phyloP scores from a whole-genome alignment of 257 asterid species.

The Cruciata laevipes region DNA sequence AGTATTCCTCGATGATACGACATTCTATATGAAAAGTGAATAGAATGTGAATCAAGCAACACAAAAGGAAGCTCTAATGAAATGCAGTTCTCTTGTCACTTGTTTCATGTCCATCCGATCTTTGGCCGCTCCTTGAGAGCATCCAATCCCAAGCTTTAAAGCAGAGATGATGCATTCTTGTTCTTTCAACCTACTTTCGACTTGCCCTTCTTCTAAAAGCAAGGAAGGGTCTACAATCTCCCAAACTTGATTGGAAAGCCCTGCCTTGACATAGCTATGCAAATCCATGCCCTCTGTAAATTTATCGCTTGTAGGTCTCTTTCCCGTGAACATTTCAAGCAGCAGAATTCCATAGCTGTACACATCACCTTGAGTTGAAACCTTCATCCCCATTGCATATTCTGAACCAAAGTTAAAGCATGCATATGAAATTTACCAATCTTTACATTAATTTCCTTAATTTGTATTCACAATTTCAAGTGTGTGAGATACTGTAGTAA shows the following conservation, averaged over 20 bases:
- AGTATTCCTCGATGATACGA: too few species aligned
- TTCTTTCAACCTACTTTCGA: not conserved
- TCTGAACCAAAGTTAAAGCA: constrained; percentile 29
- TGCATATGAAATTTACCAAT: too few species aligned
- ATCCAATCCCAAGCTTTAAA: not conserved
- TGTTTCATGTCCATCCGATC: not conserved
- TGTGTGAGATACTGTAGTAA: not conserved
- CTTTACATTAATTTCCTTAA: too few species aligned
- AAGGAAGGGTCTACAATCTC: not conserved
- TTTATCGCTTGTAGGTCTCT: constrained; percentile 57
- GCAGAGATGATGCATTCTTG: not conserved
- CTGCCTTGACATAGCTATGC: constrained; percentile 24
- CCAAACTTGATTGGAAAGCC: not conserved
- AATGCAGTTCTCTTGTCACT: not conserved
- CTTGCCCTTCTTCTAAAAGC: not conserved
- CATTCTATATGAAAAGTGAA: too few species aligned
- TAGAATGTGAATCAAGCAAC: not conserved
- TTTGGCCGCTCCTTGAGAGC: not conserved
- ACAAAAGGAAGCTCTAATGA: not conserved
- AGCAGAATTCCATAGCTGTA: constrained; percentile 64
- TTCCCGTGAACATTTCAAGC: constrained; percentile 61
- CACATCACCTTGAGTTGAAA: constrained; percentile 76
- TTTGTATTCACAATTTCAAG: too few species aligned
- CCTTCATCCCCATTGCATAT: constrained; percentile 79
- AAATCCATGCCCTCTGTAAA: constrained; percentile 58